Conservation (phyloP, 2,329 filamentous ascomycete genomes). For the Ophiocordyceps camponoti-leonardi region DNA sequence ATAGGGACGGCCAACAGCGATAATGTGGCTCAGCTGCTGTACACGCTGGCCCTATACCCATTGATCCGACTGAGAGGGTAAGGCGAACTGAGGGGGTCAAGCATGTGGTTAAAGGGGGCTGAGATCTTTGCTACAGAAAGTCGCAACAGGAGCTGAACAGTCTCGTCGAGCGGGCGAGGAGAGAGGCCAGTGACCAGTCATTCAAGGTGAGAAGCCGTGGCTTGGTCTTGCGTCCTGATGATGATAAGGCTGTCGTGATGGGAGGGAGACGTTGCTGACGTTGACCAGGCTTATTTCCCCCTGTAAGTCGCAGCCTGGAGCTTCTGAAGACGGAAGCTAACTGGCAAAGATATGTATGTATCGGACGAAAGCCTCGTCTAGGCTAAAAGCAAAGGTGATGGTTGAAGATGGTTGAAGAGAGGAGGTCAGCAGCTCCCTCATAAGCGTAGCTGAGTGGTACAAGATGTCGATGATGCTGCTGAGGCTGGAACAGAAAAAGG, state of each 20-base stretch:
- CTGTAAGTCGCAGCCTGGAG: conserved; percentile 25
- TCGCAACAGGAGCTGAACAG: conserved; percentile 37
- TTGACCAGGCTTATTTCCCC: conserved; percentile 40
- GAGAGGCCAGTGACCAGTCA: conserved; percentile 32
- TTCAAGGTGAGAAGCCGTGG: conserved; percentile 30
- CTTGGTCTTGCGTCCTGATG: neutral
- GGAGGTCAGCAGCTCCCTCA: neutral
- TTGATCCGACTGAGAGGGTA: conserved; percentile 33
- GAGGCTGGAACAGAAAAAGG: no score
- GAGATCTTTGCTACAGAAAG: conserved; percentile 26
- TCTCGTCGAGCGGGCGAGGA: conserved; percentile 36
- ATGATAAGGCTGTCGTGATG: no score
- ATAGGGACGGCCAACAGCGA: conserved; percentile 36
- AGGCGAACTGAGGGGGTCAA: conserved; percentile 6
- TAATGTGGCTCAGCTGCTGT: conserved; percentile 35
- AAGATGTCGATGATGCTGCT: no score
- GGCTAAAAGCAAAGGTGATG: no score
- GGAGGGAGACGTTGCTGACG: neutral
- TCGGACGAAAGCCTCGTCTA: conserved; percentile 35
- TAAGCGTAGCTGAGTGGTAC: no score
- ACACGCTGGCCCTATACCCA: conserved; percentile 38
- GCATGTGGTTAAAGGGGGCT: neutral
- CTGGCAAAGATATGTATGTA: conserved; percentile 40
- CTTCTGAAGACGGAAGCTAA: neutral
- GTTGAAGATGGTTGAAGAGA: neutral